Evolutionary conservation across 352 stramenopile genomes (phyloP).

Genomic region (Globisporangium cystogenes): DNA sequence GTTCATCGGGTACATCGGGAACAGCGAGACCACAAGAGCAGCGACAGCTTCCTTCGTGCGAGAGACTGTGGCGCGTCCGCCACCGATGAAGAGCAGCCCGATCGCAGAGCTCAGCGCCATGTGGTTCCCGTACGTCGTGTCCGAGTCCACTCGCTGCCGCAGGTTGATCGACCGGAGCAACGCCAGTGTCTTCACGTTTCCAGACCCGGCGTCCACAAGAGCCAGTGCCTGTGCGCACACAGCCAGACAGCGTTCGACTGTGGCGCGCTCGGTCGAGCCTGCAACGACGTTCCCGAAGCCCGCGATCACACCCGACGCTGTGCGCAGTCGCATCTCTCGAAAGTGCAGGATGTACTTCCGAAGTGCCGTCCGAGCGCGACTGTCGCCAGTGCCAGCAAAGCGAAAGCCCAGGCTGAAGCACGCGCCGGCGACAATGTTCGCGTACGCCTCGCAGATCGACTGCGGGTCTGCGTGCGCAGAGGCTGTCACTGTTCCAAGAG

Average conservation of each 20-base stretch:
- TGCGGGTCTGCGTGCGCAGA: slow-evolving; percentile 65
- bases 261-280: slow-evolving; percentile 69
- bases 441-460: slow-evolving; percentile 92
- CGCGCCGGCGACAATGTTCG: slow-evolving; percentile 91
- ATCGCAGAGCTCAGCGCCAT: slow-evolving; percentile 94
- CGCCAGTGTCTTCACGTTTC: slow-evolving; percentile 91
- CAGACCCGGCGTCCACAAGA: slow-evolving; percentile 95
- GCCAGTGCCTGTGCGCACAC: slow-evolving; percentile 89
- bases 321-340: slow-evolving; percentile 53
- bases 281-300: slow-evolving; percentile 40
- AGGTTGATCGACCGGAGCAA: slow-evolving; percentile 88
- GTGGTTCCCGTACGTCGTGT: slow-evolving; percentile 94
- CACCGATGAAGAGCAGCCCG: slow-evolving; percentile 95
- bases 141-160: slow-evolving; percentile 64
- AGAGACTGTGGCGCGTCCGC: slow-evolving; percentile 91
- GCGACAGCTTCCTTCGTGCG: slow-evolving; percentile 89
- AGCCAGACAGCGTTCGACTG: slow-evolving; percentile 93
- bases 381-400: slow-evolving; percentile 89
- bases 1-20: slow-evolving; percentile 89
- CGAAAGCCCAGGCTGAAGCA: slow-evolving; percentile 95
- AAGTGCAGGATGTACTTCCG: slow-evolving; percentile 69
- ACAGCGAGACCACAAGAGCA: slow-evolving; percentile 93
- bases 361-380: slow-evolving; percentile 51
- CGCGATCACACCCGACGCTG: slow-evolving; percentile 18
- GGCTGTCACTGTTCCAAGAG: slow-evolving; percentile 3